phyloP scores from a whole-genome alignment of 2,329 filamentous ascomycete species.

The Pseudogymnoascus sp. region DNA sequence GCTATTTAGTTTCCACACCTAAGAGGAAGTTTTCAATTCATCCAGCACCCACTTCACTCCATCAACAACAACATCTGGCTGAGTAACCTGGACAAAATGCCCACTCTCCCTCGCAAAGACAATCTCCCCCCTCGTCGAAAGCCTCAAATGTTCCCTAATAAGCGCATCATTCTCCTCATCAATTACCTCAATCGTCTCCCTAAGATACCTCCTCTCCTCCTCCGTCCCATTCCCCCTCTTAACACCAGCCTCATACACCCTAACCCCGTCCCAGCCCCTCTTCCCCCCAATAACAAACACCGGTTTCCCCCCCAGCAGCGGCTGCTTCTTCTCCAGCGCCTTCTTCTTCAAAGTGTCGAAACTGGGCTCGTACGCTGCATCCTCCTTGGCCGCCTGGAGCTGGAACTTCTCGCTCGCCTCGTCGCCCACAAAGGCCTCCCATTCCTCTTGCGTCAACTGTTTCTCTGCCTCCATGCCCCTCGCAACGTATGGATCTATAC shows the following conservation, averaged over 20 bases:
- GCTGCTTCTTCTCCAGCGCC: not conserved
- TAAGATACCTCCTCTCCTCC: constrained; percentile 24
- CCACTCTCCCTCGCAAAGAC: constrained; percentile 28
- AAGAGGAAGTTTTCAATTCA: constrained; percentile 11
- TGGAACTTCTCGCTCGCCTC: constrained; percentile 3
- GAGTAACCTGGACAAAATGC: constrained; percentile 29
- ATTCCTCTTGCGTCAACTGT: constrained; percentile 13
- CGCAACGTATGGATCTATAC: not conserved
- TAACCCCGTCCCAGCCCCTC: constrained; percentile 25
- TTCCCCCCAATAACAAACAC: constrained; percentile 23
- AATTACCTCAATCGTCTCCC: constrained; percentile 22
- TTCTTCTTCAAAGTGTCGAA: not conserved
- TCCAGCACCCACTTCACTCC: constrained; percentile 28
- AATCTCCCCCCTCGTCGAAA: constrained; percentile 25
- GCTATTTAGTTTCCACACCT: not conserved
- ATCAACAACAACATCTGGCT: constrained; percentile 29
- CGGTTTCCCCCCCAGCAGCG: not conserved
- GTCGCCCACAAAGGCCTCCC: constrained; percentile 9
- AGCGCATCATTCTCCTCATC: constrained; percentile 25
- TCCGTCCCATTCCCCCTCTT: constrained; percentile 28
- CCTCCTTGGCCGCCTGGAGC: constrained; percentile 9
- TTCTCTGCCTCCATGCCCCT: constrained; percentile 9
- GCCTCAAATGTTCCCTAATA: constrained; percentile 23
- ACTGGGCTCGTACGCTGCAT: constrained; percentile 11
- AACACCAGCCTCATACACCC: constrained; percentile 27